Conservation (phyloP, 176 grass and related monocot genomes). For the Zoysia pacifica region DNA sequence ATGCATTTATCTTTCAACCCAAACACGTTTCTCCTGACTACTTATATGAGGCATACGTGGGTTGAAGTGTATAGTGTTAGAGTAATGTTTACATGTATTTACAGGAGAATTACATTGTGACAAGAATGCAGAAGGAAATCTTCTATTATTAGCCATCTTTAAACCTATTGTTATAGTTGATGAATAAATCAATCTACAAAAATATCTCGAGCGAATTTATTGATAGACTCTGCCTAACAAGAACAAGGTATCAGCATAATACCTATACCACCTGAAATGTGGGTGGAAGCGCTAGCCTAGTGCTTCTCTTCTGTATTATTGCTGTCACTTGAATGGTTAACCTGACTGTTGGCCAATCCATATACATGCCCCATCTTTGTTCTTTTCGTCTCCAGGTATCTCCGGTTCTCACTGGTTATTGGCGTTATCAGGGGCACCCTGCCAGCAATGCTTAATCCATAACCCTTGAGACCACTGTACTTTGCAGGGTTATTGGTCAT, state of each 20-base stretch:
- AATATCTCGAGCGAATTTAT: slow-evolving; percentile 16
- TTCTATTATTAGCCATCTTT: slow-evolving; percentile 25
- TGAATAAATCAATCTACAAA: slow-evolving; percentile 28
- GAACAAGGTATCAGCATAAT: not conserved
- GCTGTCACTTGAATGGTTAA: slow-evolving; percentile 16
- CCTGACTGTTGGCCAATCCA: slow-evolving; percentile 47
- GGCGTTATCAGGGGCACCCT: slow-evolving; percentile 82
- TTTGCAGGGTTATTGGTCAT: slow-evolving; percentile 96
- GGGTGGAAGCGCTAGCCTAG: slow-evolving; percentile 12
- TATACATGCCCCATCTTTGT: slow-evolving; percentile 88
- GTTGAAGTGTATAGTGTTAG: not conserved
- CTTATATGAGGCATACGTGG: not conserved
- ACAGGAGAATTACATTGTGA: slow-evolving; percentile 20
- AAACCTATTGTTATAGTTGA: slow-evolving; percentile 28
- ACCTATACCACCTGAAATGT: not conserved
- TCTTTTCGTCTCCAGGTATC: slow-evolving; percentile 86
- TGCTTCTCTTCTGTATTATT: slow-evolving; percentile 24
- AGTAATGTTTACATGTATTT: slow-evolving; percentile 31
- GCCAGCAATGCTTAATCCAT: slow-evolving; percentile 78
- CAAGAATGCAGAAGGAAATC: not conserved
- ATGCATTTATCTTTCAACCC: not conserved
- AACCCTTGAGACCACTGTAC: slow-evolving; percentile 79
- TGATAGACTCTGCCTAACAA: not conserved
- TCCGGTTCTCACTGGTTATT: slow-evolving; percentile 78
- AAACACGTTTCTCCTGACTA: not conserved